Evolutionary conservation across 805 yeast genomes (phyloP).

Genomic region (Debaryomyces tyrocola): DNA sequence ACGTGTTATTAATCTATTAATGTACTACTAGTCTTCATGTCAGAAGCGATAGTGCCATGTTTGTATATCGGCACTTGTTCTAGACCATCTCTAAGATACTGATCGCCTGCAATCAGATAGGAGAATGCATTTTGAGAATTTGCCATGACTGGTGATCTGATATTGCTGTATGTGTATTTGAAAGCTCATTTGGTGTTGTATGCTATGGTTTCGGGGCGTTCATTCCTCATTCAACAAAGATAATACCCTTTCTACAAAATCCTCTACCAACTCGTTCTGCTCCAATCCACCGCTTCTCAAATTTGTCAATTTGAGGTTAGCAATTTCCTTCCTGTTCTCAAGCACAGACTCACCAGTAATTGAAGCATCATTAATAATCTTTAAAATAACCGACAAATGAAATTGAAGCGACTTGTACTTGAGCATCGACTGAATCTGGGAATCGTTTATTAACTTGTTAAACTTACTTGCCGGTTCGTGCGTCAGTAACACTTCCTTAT

Average conservation of each 20-base stretch:
- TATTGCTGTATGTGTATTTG: too few relatives aligned
- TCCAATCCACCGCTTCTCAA: conserved; percentile 66
- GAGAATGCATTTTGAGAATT: too few relatives aligned
- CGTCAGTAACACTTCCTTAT: background rate
- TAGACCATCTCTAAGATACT: too few relatives aligned
- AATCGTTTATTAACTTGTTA: conserved; percentile 37
- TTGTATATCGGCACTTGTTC: too few relatives aligned
- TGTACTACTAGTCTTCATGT: too few relatives aligned
- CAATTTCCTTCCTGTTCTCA: conserved; percentile 59
- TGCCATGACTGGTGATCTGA: too few relatives aligned
- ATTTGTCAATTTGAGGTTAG: conserved; percentile 59
- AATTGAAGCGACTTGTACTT: conserved; percentile 52
- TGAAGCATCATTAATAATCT: conserved; percentile 47
- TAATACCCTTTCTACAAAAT: conserved; percentile 50
- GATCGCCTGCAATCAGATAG: too few relatives aligned
- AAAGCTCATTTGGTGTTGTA: too few relatives aligned
- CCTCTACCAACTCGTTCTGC: conserved; percentile 68
- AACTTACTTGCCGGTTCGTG: conserved; percentile 13
- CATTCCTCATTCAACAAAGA: background rate
- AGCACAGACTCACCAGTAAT: conserved; percentile 48
- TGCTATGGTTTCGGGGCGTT: too few relatives aligned
- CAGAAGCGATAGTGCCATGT: too few relatives aligned
- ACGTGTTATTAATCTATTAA: too few relatives aligned
- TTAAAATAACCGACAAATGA: conserved; percentile 52
- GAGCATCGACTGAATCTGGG: conserved; percentile 45